phyloP scores from a whole-genome alignment of 1,284 basidiomycete genomes.

The Schizopora paradoxa region DNA sequence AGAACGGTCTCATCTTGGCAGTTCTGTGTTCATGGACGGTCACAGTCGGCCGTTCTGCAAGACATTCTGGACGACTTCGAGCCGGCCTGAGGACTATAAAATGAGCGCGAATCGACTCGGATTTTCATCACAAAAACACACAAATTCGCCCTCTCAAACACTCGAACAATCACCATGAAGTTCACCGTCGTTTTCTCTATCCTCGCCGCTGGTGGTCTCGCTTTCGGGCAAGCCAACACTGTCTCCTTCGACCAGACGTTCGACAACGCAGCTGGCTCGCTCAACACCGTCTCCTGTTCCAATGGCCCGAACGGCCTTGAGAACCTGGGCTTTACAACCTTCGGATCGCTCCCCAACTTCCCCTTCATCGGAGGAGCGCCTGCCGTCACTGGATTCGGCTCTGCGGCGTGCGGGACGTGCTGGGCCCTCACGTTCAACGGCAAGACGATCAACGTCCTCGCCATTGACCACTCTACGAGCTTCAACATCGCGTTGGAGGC shows the following conservation, averaged over 20 bases:
- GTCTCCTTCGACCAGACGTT: slow-evolving; percentile 41
- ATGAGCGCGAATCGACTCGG: neutral
- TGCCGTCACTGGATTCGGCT: slow-evolving; percentile 40
- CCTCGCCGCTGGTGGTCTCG: slow-evolving; percentile 9
- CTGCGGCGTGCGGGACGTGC: slow-evolving; percentile 43
- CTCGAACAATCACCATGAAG: slow-evolving; percentile 7
- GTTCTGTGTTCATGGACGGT: slow-evolving; percentile 3
- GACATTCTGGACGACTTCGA: neutral
- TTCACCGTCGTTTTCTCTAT: slow-evolving; percentile 9
- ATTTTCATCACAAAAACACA: neutral
- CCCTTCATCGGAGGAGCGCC: slow-evolving; percentile 41
- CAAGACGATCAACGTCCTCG: slow-evolving; percentile 34
- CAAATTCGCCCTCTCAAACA: neutral
- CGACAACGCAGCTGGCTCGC: slow-evolving; percentile 32
- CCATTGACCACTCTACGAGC: slow-evolving; percentile 34
- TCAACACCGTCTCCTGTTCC: slow-evolving; percentile 45
- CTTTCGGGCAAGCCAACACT: slow-evolving; percentile 26
- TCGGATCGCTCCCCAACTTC: slow-evolving; percentile 37
- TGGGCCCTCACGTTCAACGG: slow-evolving; percentile 40
- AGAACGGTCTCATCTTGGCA: neutral
- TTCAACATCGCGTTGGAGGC: slow-evolving; percentile 34
- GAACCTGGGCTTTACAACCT: slow-evolving; percentile 33
- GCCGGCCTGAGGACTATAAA: slow-evolving; percentile 3
- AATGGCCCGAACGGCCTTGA: slow-evolving; percentile 43
- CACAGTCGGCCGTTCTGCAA: neutral